Evolutionary conservation across 805 yeast species (phyloP), one percentile per base, ranked within the genome.

Genomic region (Starmerella etchellsii): DNA sequence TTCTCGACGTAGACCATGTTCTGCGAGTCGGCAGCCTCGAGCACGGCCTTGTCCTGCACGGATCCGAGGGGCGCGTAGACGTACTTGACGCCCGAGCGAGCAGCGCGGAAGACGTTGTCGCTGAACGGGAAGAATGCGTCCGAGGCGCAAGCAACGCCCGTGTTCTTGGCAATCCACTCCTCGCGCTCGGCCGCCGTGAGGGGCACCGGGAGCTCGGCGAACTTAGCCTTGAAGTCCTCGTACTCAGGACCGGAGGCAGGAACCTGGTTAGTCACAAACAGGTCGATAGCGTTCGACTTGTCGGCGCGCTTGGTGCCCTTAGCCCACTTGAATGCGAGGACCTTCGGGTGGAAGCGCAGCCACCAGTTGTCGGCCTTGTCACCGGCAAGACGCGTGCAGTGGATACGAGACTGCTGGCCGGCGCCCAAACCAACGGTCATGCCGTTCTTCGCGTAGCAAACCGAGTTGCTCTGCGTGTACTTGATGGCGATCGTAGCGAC

Each of bases 41-140:
- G 76, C 34, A 91, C 98, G 42, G 87, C 94, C 69, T 81, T 78
- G 67, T 91, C 99, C 84, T 84, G 88, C 48, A 91, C 95, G 18
- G 95, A 84, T 43, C 99, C 99, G 37, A 93, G 75, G 44, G 99
- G 94, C 39, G 99, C 98, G 56, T 95, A 93, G 60, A 91, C 72
- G 68, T 69, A 91, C 65, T 83, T 84, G 54, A 87, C 99, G 62
- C 99, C 99, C 16, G 94, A 80, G 70, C 82, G 77, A 39, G 78
- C 95, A 50, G 97, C 97, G 64, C 99, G 78, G 76, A 88, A 85
- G 54, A 91, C 95, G 60, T 91, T 91, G 65, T 91, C 99, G 52
- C 97, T 91, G 91, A 91, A 91, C 66, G 99, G 99, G 94, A 91
- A 91, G 76, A 91, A 91, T 23, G 99, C 99, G 62, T 91, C 99